phyloP scores from a whole-genome alignment of 1,284 basidiomycete genomes.

The Leccinum ponderosum region DNA sequence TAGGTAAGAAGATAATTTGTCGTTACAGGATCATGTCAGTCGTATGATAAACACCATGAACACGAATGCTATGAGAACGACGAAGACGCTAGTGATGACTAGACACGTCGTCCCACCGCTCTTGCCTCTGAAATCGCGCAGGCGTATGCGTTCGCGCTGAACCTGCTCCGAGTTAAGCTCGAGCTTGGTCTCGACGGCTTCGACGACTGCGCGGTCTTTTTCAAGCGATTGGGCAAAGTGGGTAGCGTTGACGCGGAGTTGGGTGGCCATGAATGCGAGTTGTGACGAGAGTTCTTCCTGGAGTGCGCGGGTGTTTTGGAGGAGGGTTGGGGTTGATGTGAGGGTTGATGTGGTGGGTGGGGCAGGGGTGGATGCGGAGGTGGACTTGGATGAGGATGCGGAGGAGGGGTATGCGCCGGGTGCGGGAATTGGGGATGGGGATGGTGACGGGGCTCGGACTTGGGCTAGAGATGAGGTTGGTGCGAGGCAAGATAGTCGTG shows the following conservation, averaged over 20 bases:
- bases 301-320: constrained; percentile 57
- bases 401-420: neutral
- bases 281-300: constrained; percentile 75
- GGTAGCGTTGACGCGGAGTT: constrained; percentile 71
- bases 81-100: constrained; percentile 57
- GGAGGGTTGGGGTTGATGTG: constrained; percentile 44
- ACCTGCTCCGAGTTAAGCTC: constrained; percentile 71
- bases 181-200: constrained; percentile 62
- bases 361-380: constrained; percentile 14
- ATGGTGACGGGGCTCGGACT: neutral
- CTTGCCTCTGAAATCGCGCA: constrained; percentile 66
- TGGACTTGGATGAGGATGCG: neutral
- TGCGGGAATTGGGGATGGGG: neutral
- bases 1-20: neutral
- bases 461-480: neutral
- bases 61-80: constrained; percentile 64
- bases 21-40: constrained; percentile 42
- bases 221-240: constrained; percentile 67
- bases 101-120: constrained; percentile 74
- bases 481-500: too few relatives aligned
- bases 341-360: constrained; percentile 36
- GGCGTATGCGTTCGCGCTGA: constrained; percentile 60
- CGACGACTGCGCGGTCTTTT: constrained; percentile 65
- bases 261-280: constrained; percentile 74
- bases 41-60: constrained; percentile 74